phyloP scores from a whole-genome alignment of 495 filamentous ascomycete genomes.

The Neurospora sp. region DNA sequence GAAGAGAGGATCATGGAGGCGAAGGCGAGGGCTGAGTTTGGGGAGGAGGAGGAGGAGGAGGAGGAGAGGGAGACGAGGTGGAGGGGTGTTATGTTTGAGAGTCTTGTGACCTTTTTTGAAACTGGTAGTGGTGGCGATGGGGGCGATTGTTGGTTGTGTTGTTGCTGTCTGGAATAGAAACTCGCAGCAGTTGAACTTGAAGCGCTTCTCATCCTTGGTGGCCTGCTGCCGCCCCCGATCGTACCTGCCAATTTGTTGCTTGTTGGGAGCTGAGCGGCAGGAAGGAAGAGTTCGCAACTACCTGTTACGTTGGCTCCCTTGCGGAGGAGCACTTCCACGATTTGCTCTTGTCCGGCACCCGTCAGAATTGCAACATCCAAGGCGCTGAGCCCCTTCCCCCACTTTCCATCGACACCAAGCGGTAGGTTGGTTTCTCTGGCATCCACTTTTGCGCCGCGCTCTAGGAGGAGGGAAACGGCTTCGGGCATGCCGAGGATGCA shows the following conservation, averaged over 20 bases:
- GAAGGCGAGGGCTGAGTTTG: neutral
- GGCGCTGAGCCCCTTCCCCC: constrained; percentile 1
- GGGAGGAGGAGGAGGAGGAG: neutral
- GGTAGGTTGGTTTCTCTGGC: neutral
- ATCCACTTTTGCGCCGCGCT: constrained; percentile 8
- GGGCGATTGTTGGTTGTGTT: neutral
- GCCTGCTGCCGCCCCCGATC: neutral
- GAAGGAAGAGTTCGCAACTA: neutral
- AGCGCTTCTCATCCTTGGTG: neutral
- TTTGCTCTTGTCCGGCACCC: neutral
- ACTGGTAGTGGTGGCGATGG: neutral
- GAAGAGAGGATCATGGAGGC: neutral
- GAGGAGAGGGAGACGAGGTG: neutral
- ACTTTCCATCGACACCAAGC: neutral
- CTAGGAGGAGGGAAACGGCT: constrained; percentile 7
- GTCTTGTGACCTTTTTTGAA: neutral
- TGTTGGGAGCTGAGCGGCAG: neutral
- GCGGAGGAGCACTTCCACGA: constrained; percentile 7
- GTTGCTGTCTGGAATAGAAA: neutral
- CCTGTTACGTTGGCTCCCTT: neutral
- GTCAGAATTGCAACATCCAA: constrained; percentile 15
- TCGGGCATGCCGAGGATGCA: constrained; percentile 1
- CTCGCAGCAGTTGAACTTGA: neutral
- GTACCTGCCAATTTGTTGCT: neutral
- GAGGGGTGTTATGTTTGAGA: neutral